Conservation (phyloP, 2,329 filamentous ascomycete species). For the Pezizomycotina sp. region DNA sequence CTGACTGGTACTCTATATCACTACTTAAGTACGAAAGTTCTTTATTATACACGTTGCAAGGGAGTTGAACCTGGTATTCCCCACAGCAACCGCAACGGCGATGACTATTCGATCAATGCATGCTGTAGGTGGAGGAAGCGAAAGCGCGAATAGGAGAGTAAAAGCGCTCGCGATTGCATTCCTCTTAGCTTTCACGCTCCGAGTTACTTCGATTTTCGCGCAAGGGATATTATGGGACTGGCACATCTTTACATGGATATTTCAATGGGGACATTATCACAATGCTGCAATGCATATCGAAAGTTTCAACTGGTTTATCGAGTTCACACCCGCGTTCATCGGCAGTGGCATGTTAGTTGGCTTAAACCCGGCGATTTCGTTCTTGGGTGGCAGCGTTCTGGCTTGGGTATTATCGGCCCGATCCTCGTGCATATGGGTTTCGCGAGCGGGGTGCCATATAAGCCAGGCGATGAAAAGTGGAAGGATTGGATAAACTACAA, state of each 20-base stretch:
- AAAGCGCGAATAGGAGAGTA: slow-evolving; percentile 41
- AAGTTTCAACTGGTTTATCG: slow-evolving; percentile 46
- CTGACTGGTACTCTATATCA: too few relatives aligned
- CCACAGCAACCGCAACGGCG: slow-evolving; percentile 43
- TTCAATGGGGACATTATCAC: slow-evolving; percentile 38
- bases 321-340: slow-evolving; percentile 45
- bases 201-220: slow-evolving; percentile 43
- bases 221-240: slow-evolving; percentile 45
- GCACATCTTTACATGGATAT: slow-evolving; percentile 36
- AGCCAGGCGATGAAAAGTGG: too few relatives aligned
- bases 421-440: slow-evolving; percentile 37
- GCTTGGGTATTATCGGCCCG: slow-evolving; percentile 43
- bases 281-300: slow-evolving; percentile 38
- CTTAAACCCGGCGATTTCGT: slow-evolving; percentile 43
- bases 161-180: slow-evolving; percentile 40
- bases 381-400: slow-evolving; percentile 40
- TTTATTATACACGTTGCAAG: slow-evolving; percentile 50
- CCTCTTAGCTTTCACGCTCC: slow-evolving; percentile 35
- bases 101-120: slow-evolving; percentile 48
- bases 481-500: slow-evolving; percentile 30
- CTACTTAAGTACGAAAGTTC: slow-evolving; percentile 41
- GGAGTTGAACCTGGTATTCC: slow-evolving; percentile 44
- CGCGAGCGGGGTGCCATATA: slow-evolving; percentile 20
- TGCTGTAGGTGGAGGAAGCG: slow-evolving; percentile 28
- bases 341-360: slow-evolving; percentile 43